Evolutionary conservation across 257 asterid genomes (phyloP), one percentile per base, ranked within the genome.

Genomic region (Knoxia roxburghii): DNA sequence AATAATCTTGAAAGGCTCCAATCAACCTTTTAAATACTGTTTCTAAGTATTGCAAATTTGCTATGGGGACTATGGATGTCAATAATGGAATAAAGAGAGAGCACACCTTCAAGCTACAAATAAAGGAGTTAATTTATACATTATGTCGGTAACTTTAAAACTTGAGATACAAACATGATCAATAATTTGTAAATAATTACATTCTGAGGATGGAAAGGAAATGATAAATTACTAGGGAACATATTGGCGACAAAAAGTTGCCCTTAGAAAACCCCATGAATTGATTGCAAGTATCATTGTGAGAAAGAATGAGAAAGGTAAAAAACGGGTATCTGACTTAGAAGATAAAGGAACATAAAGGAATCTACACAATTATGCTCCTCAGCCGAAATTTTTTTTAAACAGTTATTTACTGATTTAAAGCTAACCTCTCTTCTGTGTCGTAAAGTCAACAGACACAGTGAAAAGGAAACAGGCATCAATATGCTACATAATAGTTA

Each of bases 391-490:
- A 13, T 37, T 21, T 6, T 7, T 37, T n/a, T 60, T 35, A 15
- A 48, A 18, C 18, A 39, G 65, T n/a, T 5, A 23, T n/a, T n/a
- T 61, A 61, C 20, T 61, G 45, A 39, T 37, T 21, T 60, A 60
- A n/a, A 35, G 33, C 33, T 12, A 37, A 37, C 50, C 9, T 35
- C 35, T 21, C 5, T 39, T 61, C 21, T 20, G 14, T 39, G 8
- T 59, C 48, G 3, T 32, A 61, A 37, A 60, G 65, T 60, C 24
- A 35, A 58, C 45, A 39, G 65, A 27, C 32, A 61, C 12, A n/a
- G 26, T 3, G 20, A 18, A 12, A 57, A 57, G 21, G 17, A 39
- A 33, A 59, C 8, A 35, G 10, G 18, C 7, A 18, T 2, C 24
- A 20, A 20, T 2, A n/a, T 29, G 32, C 43, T 15, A 17, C 9